Evolutionary conservation across 2,329 filamentous ascomycete species (phyloP).

Genomic region (Chalara sp.): DNA sequence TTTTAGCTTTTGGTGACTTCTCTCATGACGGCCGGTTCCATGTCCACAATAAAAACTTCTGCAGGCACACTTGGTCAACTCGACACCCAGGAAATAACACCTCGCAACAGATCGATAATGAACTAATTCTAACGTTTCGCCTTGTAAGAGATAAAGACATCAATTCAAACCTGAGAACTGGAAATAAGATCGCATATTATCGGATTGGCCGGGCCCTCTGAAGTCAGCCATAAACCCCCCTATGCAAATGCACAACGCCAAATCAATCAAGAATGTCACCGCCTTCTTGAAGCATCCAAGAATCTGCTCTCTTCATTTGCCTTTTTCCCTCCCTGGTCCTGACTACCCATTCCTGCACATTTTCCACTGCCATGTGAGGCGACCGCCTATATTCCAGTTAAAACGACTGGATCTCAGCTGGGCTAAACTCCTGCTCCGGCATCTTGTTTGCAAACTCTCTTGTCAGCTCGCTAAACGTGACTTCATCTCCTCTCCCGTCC

Average conservation of each 20-base stretch:
- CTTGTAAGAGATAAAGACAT: too few relatives aligned
- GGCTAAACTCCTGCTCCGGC: slow-evolving; percentile 5
- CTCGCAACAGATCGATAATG: too few relatives aligned
- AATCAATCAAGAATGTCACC: slow-evolving; percentile 3
- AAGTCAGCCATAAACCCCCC: too few relatives aligned
- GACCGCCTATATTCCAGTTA: slow-evolving; percentile 4
- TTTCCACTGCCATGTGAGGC: slow-evolving; percentile 2
- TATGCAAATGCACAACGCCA: not conserved
- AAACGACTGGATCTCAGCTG: slow-evolving; percentile 7
- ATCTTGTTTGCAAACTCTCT: slow-evolving; percentile 8
- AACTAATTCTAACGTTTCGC: too few relatives aligned
- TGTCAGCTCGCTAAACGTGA: slow-evolving; percentile 1
- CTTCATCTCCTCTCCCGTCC: slow-evolving; percentile 4
- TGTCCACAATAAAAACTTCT: too few relatives aligned
- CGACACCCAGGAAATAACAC: too few relatives aligned
- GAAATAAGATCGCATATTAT: too few relatives aligned
- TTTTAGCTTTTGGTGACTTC: too few relatives aligned
- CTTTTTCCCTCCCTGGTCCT: slow-evolving; percentile 4
- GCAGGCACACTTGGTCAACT: too few relatives aligned
- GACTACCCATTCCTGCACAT: slow-evolving; percentile 4
- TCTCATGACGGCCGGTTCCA: too few relatives aligned
- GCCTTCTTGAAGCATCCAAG: slow-evolving; percentile 2
- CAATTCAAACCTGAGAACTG: too few relatives aligned
- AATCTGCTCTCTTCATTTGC: slow-evolving; percentile 8
- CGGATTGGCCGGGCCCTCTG: too few relatives aligned